Base-by-base conservation (phyloP, 2,329 filamentous ascomycete species). In the Paramyrothecium roridum region DNA sequence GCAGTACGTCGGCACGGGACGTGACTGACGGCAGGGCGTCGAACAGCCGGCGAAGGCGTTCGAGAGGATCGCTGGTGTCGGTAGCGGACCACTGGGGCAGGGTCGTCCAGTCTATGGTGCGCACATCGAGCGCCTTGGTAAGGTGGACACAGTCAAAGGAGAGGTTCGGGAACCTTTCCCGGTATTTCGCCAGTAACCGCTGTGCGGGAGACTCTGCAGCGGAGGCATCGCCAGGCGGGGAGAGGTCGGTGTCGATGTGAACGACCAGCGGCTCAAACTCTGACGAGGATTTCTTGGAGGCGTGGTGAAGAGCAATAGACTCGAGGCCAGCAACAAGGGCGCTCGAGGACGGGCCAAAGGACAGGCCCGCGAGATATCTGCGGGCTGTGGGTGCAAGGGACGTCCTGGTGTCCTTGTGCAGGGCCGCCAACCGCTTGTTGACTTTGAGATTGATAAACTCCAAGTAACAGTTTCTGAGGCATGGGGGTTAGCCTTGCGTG, bases 271-370 rank as follows among this genome's bases (percentile, higher is more conserved):
- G 74, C 49, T 87, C 83, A 67, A 90, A 96, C 1, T 85, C 82
- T 4, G 83, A 75, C 52, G 85, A 81, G 4, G 84, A 83, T 61
- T 85, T 85, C 57, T 84, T 86, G 47, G 80, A 76, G 45, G 81
- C 78, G 68, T 93, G 88, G 53, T 80, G 81, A 60, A 82, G 77
- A 48, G 89, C 77, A 65, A 91, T 89, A 57, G 81, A 76, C 69
- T 90, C 83, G 53, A 98, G 76, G 21, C 96, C 80, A 63, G 93
- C 83, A 30, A 96, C 78, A 47, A 99, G 77, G 16, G 86, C 83
- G 16, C 89, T 80, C 0, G 93, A 98, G 1, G 90, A 95, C 2
- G 89, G 77, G 1, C 95, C 93, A 64, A 91, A 87, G 0, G 93
- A 96, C 2, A 97, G 76, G 7, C 92, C 91, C 20, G 96, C 76